phyloP scores from a whole-genome alignment of 257 asterid species.

The Jacaranda mimosifolia region DNA sequence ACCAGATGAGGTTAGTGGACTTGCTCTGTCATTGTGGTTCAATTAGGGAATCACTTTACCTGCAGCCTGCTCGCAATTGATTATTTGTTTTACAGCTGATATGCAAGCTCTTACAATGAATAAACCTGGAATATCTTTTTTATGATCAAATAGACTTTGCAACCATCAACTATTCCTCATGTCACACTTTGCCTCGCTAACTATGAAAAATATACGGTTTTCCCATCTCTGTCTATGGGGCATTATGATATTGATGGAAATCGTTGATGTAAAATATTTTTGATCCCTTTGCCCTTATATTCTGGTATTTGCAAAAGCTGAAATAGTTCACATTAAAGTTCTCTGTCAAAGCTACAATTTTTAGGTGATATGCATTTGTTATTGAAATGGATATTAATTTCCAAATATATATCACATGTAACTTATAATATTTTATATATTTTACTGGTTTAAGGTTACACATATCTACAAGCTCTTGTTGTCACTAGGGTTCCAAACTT shows the following conservation, averaged over 20 bases:
- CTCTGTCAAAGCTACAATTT: conserved; percentile 9
- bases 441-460: too few species aligned
- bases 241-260: too few species aligned
- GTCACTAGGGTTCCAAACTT: too few species aligned
- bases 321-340: neutral
- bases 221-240: too few species aligned
- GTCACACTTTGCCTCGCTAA: too few species aligned
- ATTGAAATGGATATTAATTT: neutral
- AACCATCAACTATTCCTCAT: too few species aligned
- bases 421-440: too few species aligned
- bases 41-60: too few species aligned
- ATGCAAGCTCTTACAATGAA: neutral
- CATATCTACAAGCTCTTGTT: too few species aligned
- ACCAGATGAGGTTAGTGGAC: conserved; percentile 90
- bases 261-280: neutral
- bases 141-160: neutral
- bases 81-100: neutral
- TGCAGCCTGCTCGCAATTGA: neutral
- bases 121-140: neutral
- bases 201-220: too few species aligned
- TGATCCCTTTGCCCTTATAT: neutral
- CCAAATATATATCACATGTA: too few species aligned
- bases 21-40: neutral
- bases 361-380: neutral
- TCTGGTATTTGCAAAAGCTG: neutral